Base-by-base conservation (phyloP, 331 rosid species). In the Spiraea crenata region DNA sequence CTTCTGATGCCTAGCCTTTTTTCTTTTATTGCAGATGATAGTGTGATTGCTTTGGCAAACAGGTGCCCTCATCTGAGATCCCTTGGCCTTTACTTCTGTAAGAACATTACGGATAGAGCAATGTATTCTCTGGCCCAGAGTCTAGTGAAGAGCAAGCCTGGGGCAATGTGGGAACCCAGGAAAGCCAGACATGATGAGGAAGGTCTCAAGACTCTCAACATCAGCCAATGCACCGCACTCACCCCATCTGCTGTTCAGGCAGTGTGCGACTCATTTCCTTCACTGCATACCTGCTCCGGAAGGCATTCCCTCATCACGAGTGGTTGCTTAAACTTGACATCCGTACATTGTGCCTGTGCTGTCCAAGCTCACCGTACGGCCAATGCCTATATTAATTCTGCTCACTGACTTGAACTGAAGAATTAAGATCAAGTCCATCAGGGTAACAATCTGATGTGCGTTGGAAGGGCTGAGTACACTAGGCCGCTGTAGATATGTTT, bases 201-300 rank as follows among this genome's bases (percentile, higher is more conserved):
- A 12, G 99, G 99, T 2, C 84, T 95, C 3, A 84, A 57, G 79
- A 84, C 82, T 0, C 85, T 95, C 65, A 95, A 95, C 84, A 95
- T 95, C 19, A 89, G 99, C 90, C 99, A 95, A 72, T 95, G 99
- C 84, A 95, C 98, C 0, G 86, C 98, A 15, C 98, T 95, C 41
- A 95, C 99, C 14, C 99, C 99, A 19, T 71, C 88, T 0, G 99
- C 98, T 7, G 98, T 95, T 46, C 99, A 95, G 67, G 96, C 98
- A 0, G 87, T 95, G 9, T 95, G 99, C 54, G 92, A 95, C 72
- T 88, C 98, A 5, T 95, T 87, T 79, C 99, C 99, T 2, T 57
- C 93, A 0, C 96, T 95, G 7, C 99, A 95, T 80, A 95, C 99
- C 47, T 91, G 99, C 87, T 88, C 93, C 0, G 96, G 96, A 7